These are phyloP conservation scores for Capsicum chinense DNA, from an alignment of 257 asterid species.

Conservation along the genomic window DNA sequence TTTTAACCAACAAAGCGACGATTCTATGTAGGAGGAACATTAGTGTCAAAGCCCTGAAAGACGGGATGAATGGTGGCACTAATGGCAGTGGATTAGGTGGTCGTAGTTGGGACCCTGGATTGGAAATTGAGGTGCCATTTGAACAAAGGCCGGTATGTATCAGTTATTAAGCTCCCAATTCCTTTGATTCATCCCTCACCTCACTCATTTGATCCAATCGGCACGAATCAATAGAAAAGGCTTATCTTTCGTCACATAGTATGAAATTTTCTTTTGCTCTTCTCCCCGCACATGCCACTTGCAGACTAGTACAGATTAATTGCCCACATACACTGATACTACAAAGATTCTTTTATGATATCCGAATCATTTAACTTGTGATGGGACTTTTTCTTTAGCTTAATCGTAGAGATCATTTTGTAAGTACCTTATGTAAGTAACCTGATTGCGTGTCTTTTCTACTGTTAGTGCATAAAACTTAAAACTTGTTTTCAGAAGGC, in stretches of 20 bases:
- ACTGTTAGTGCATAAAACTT: neutral
- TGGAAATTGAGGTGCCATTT: conserved; percentile 83
- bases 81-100: conserved; percentile 56
- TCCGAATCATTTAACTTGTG: neutral
- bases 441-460: no score
- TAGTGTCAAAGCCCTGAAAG: conserved; percentile 65
- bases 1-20: conserved; percentile 37
- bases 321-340: neutral
- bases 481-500: neutral
- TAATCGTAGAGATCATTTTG: neutral
- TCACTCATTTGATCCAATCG: neutral
- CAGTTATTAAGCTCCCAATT: conserved; percentile 14
- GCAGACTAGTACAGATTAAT: neutral
- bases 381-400: neutral
- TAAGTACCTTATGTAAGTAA: neutral
- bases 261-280: no score
- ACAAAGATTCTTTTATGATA: neutral
- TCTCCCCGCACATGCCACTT: neutral
- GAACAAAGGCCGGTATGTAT: conserved; percentile 88
- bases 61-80: conserved; percentile 59
- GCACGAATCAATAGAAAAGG: neutral
- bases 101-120: conserved; percentile 81
- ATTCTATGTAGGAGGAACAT: conserved; percentile 38
- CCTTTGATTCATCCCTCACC: neutral
- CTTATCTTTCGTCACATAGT: neutral